Base-by-base conservation (phyloP, 345 rosid genomes). In the Viola odorata region DNA sequence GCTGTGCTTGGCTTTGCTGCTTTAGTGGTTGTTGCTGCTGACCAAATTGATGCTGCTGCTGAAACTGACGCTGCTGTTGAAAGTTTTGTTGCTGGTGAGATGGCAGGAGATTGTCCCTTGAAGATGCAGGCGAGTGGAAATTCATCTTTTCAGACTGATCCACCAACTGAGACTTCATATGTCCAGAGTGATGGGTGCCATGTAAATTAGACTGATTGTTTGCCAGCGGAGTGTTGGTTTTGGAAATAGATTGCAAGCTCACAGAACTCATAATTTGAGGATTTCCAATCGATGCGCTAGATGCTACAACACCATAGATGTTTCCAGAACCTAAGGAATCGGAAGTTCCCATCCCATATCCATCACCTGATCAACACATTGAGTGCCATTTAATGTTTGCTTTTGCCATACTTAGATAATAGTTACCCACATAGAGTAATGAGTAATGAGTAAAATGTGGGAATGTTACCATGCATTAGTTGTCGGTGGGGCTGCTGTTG, bases 1-100 rank as follows among this genome's bases (percentile, higher is more conserved):
- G 95, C 23, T 82, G 87, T 68, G 75, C 87, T 78, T 66, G 89
- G 64, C 63, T 74, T 75, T 82, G 89, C 78, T 75, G 91, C 70
- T 85, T 83, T 66, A 75, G 80, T 14, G 75, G 71, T 51, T 68
- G 73, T 42, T 83, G 90, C 55, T 76, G 84, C 73, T 79, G 86
- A 78, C 71, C 73, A 73, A 74, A 72, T 53, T 83, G 88, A 52
- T 83, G 91, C 67, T 75, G 82, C 32, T 77, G 91, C 71, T 79
- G 71, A 61, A 76, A 86, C 79, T 73, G 80, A 44, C 80, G 70
- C 57, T 69, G 86, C 55, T 77, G 89, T 77, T 76, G 89, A 71
- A 82, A 77, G 67, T 82, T 85, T 53, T 83, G 87, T 57, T 77
- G 90, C 53, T 85, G 90, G 61, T 83, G 85, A 73, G 81, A 51